Evolutionary conservation across 2,329 filamentous ascomycete genomes (phyloP), one percentile per base, ranked within the genome.

Genomic region (Zarea fungicola): DNA sequence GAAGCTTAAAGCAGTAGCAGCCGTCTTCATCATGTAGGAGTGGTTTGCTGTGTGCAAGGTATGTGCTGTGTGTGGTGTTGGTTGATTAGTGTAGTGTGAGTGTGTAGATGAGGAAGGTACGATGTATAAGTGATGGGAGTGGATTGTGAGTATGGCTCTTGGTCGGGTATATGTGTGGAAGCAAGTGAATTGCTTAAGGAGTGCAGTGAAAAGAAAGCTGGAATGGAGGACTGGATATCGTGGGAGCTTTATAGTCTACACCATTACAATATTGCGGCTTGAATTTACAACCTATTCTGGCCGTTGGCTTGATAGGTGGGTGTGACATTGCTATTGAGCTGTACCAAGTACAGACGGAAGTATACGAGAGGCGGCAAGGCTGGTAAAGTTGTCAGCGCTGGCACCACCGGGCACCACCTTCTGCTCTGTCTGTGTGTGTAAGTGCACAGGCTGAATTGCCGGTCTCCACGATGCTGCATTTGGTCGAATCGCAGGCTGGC

Each of bases 1-100:
- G 32, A 60, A 49, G 21, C 51, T 41, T 39, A 55, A 40, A 9
- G 50, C 48, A 43, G 55, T 47, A 13, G 57, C 35, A 19, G 48
- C 48, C 40, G 52, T 50, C 39, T 44, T 39, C 52, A 49, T 52
- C 29, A 21, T 54, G 37, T 34, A 16, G 34, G 16, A 29, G 18
- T 19, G 11, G 34, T 37, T 16, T 11, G 16, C 14, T 42, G 18
- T 25, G 16, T 18, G 18, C n/a, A n/a, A n/a, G n/a, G n/a, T 32
- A 42, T 25, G 31, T 18, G 21, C 21, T 35, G 16, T 29, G 19
- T 23, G 14, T 8, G 14, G 34, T 9, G 34, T 39, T 39, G 36
- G 10, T 5, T 21, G 13, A 22, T n/a, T n/a, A n/a, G n/a, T n/a
- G n/a, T n/a, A n/a, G n/a, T n/a, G n/a, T n/a, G n/a, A n/a, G n/a